Evolutionary conservation across 2,329 filamentous ascomycete genomes (phyloP).

Genomic region (Alternaria gansuensis): DNA sequence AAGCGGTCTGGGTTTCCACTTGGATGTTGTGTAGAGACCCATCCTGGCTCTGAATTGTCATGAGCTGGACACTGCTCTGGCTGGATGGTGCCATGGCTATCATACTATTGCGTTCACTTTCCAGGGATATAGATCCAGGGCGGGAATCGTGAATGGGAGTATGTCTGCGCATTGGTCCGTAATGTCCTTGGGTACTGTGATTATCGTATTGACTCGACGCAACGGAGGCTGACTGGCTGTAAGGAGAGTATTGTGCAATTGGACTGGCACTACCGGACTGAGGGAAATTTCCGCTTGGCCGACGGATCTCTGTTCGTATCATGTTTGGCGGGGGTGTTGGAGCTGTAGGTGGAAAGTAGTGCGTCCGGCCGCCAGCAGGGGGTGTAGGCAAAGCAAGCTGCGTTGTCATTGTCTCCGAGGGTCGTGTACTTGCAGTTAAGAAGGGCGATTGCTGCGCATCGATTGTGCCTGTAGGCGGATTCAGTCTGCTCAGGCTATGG

Average conservation of each 20-base stretch:
- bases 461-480: conserved; percentile 57
- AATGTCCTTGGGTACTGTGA: conserved; percentile 39
- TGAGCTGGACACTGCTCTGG: conserved; percentile 61
- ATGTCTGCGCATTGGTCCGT: conserved; percentile 24
- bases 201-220: conserved; percentile 51
- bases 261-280: conserved; percentile 57
- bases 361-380: conserved; percentile 49
- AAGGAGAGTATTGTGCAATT: conserved; percentile 57
- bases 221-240: conserved; percentile 46
- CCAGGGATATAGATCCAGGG: conserved; percentile 46
- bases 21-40: conserved; percentile 67
- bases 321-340: conserved; percentile 46
- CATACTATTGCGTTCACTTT: conserved; percentile 49
- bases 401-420: conserved; percentile 55
- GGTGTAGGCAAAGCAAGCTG: conserved; percentile 61
- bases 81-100: conserved; percentile 58
- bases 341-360: conserved; percentile 48
- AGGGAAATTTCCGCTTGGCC: conserved; percentile 51
- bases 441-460: conserved; percentile 62
- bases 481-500: conserved; percentile 59
- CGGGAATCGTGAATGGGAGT: conserved; percentile 40
- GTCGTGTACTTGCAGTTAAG: conserved; percentile 53
- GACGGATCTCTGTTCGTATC: conserved; percentile 37
- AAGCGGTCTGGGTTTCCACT: conserved; percentile 82
- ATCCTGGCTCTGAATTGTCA: conserved; percentile 62